Percentiles rank a stretch among this genome's conserved stretches.
Conservation (phyloP, 2,329 filamentous ascomycete genomes). For the Aspergillus carbonarius region DNA sequence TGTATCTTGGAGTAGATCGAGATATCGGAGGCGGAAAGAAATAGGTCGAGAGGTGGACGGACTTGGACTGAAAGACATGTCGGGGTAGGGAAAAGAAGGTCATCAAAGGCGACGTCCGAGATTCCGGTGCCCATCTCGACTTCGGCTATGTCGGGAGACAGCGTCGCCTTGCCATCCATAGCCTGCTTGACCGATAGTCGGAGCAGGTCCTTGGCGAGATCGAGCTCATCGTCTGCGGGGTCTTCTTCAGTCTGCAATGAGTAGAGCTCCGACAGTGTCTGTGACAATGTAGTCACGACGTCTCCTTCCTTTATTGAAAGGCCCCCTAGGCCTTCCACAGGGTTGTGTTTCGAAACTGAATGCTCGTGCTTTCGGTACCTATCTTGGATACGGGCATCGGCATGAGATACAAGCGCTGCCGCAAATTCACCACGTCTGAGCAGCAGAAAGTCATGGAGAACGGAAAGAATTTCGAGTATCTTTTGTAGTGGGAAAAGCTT, state of each 20-base stretch:
- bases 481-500: constrained; percentile 74
- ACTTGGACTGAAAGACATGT: constrained; percentile 70
- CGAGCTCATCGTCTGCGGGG: constrained; percentile 68
- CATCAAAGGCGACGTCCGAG: constrained; percentile 61
- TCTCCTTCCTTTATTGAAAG: constrained; percentile 83
- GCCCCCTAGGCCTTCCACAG: constrained; percentile 56
- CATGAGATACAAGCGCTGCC: constrained; percentile 78
- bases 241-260: constrained; percentile 77
- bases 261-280: constrained; percentile 78
- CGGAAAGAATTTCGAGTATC: constrained; percentile 72
- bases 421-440: constrained; percentile 89
- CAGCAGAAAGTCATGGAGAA: constrained; percentile 84
- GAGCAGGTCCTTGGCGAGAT: constrained; percentile 76
- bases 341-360: constrained; percentile 50
- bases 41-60: constrained; percentile 81
- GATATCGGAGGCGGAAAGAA: constrained; percentile 74
- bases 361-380: constrained; percentile 63
- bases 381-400: constrained; percentile 73
- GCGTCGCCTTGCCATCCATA: constrained; percentile 30
- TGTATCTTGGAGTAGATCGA: constrained; percentile 81
- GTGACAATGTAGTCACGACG: constrained; percentile 70
- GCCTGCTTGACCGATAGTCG: constrained; percentile 56
- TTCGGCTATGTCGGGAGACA: constrained; percentile 19
- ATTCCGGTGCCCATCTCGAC: constrained; percentile 35
- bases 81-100: constrained; percentile 77